Evolutionary conservation across 495 filamentous ascomycete genomes (phyloP), one percentile per base, ranked within the genome.

Genomic region (Jackrogersella multiformis): DNA sequence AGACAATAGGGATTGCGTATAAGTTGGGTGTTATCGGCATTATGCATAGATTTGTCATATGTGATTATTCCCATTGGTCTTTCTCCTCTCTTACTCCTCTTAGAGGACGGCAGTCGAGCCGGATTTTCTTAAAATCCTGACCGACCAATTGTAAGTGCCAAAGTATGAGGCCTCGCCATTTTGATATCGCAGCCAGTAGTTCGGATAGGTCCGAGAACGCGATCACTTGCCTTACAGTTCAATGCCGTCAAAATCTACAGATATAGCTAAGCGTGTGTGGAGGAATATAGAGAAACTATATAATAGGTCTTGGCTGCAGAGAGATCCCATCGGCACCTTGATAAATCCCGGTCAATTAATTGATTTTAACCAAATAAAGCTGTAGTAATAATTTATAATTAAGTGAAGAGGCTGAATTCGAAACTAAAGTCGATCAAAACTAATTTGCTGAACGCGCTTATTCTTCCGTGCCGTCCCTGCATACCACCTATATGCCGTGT

Each of bases 321-420:
- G 15, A 42, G 28, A 61, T 10, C 57, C 57, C 57, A 52, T 61
- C 28, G 26, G 7, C 34, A 24, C 32, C 38, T 58, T 44, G 34
- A 15, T 53, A 30, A 53, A 16, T 42, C 26, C 23, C 52, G 44
- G 52, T 39, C 32, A 44, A 28, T 48, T 32, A 39, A 21, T 15
- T 32, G 41, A 30, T 54, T 62, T 62, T 70, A 54, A 57, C 67
- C 61, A 56, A 35, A 65, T 58, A 44, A 42, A 26, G 45, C 57
- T 41, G 67, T 28, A 61, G n/a, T 62, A 56, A 35, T 32, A 57
- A 58, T 53, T 13, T 62, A 55, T 42, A 42, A 56, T 58, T 53
- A 60, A 30, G 32, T 5, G 55, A 61, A 70, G 67, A 70, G 67
- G 67, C 67, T 70, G 67, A 70, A 70, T 70, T 61, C 61, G 30